Conservation (phyloP, 2,329 filamentous ascomycete species). For the Aspergillus luchuensis region DNA sequence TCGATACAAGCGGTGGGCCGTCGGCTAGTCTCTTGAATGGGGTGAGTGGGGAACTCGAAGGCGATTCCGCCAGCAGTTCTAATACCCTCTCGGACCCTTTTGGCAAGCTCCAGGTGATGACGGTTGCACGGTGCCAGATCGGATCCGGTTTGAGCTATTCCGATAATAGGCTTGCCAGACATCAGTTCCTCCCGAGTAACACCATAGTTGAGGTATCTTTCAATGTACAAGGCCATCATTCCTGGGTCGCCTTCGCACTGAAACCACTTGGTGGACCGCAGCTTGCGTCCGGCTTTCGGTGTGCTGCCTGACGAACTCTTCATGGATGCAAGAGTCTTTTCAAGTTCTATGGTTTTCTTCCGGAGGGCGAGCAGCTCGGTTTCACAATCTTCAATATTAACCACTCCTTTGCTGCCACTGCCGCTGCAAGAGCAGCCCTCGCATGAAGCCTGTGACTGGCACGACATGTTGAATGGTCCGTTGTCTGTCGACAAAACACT, state of each 20-base stretch:
- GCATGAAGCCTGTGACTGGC: slow-evolving; percentile 30
- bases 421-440: slow-evolving; percentile 38
- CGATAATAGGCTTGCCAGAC: slow-evolving; percentile 54
- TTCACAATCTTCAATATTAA: slow-evolving; percentile 47
- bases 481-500: background rate
- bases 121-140: slow-evolving; percentile 55
- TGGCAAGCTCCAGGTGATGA: slow-evolving; percentile 53
- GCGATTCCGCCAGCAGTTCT: slow-evolving; percentile 52
- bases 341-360: slow-evolving; percentile 41
- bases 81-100: slow-evolving; percentile 55
- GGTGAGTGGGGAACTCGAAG: slow-evolving; percentile 56
- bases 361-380: slow-evolving; percentile 42
- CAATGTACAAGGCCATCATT: slow-evolving; percentile 53
- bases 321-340: slow-evolving; percentile 35
- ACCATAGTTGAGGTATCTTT: slow-evolving; percentile 55
- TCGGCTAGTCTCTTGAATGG: slow-evolving; percentile 53
- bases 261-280: slow-evolving; percentile 51
- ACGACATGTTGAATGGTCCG: slow-evolving; percentile 18
- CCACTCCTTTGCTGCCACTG: slow-evolving; percentile 19
- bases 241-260: slow-evolving; percentile 46
- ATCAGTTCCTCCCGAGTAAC: slow-evolving; percentile 53
- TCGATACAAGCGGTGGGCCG: slow-evolving; percentile 54
- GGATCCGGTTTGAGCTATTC: slow-evolving; percentile 56
- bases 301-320: slow-evolving; percentile 21
- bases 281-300: slow-evolving; percentile 25